Conservation (phyloP, 192 early-diverging fungal genomes). For the Backusella morwellensis region DNA sequence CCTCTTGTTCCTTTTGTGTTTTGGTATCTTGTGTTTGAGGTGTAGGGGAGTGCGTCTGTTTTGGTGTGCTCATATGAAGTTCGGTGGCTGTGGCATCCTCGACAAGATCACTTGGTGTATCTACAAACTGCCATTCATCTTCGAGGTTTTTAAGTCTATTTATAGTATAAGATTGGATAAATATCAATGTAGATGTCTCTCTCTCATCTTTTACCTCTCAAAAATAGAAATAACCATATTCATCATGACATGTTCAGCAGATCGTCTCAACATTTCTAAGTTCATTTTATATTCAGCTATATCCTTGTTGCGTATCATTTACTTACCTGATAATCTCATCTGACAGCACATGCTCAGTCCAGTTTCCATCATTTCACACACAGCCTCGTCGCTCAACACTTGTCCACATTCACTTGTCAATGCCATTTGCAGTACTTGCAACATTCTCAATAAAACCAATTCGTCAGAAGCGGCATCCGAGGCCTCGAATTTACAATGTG, state of each 20-base stretch:
- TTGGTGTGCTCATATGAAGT: conserved; percentile 33
- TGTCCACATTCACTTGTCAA: conserved; percentile 69
- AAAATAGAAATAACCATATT: conserved; percentile 74
- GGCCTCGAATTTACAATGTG: conserved; percentile 95
- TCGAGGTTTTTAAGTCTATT: conserved; percentile 39
- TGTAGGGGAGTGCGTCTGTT: conserved; percentile 17
- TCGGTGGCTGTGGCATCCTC: neutral
- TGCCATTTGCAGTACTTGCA: conserved; percentile 76
- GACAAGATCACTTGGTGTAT: conserved; percentile 9
- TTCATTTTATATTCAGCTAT: neutral
- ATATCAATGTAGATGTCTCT: too few relatives aligned
- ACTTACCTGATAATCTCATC: conserved; percentile 74
- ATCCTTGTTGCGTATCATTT: neutral
- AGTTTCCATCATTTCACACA: conserved; percentile 98
- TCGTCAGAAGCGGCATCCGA: conserved; percentile 94
- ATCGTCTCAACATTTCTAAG: conserved; percentile 69
- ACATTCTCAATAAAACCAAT: conserved; percentile 87
- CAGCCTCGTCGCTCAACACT: conserved; percentile 81
- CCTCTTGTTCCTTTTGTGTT: neutral
- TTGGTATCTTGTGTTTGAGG: neutral
- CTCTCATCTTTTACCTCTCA: conserved; percentile 51
- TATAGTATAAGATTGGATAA: neutral
- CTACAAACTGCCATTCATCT: conserved; percentile 35
- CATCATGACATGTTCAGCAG: conserved; percentile 79
- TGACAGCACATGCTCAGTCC: conserved; percentile 97